Percentiles rank a stretch among this genome's conserved stretches.
These are phyloP conservation scores for Debaryomyces castellii DNA, from an alignment of 805 yeast genomes.

Conservation along the genomic window DNA sequence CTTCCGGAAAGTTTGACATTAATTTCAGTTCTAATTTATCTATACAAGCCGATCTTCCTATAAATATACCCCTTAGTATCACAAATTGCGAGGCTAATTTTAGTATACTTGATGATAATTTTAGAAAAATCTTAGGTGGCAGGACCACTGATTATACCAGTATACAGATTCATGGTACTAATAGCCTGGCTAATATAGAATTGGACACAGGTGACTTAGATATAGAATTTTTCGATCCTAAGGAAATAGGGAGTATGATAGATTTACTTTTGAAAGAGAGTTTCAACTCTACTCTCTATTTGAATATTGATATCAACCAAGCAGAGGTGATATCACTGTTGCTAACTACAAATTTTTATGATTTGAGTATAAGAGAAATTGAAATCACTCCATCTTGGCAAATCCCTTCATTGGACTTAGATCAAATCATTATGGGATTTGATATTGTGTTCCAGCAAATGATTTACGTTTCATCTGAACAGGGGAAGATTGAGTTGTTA, in stretches of 20 bases:
- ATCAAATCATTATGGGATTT: constrained; percentile 6
- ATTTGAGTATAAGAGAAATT: constrained; percentile 5
- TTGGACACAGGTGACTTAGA: constrained; percentile 8
- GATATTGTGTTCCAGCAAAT: constrained; percentile 16
- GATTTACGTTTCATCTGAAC: constrained; percentile 25
- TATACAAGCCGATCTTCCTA: not conserved
- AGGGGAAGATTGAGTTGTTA: constrained; percentile 19
- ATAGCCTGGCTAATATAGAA: constrained; percentile 3
- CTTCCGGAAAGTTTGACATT: not conserved
- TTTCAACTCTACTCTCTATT: constrained; percentile 3
- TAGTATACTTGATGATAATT: constrained; percentile 3
- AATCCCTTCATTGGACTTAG: not conserved
- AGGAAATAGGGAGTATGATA: constrained; percentile 13
- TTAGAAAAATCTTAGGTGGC: constrained; percentile 7
- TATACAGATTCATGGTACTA: constrained; percentile 2
- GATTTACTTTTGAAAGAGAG: constrained; percentile 9
- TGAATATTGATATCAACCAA: constrained; percentile 13
- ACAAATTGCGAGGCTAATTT: constrained; percentile 8
- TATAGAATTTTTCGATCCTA: constrained; percentile 10
- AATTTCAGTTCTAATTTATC: constrained; percentile 4
- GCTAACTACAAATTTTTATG: not conserved
- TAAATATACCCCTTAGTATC: constrained; percentile 1
- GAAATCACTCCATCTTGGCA: not conserved
- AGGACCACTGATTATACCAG: constrained; percentile 7
- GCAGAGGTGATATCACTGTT: constrained; percentile 11